phyloP scores from a whole-genome alignment of 2,329 filamentous ascomycete genomes.

The Diaporthe citriasiana region DNA sequence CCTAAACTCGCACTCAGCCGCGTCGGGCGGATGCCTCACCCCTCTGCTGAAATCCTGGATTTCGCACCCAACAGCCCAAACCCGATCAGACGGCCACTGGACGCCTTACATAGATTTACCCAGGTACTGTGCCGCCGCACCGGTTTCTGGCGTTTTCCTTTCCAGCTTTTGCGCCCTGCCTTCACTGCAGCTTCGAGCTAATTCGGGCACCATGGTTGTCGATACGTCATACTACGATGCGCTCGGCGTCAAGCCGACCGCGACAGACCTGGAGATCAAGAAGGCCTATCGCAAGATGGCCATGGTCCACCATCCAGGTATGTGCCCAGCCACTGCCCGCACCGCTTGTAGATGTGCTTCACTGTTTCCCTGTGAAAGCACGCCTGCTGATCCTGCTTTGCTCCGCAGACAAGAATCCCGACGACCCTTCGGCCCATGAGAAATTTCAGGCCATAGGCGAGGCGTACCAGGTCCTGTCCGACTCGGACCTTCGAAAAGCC shows the following conservation, averaged over 20 bases:
- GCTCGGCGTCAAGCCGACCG: constrained; percentile 86
- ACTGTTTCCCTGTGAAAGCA: not conserved
- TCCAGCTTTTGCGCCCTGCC: not conserved
- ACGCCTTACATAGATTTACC: constrained; percentile 14
- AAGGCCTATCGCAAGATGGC: constrained; percentile 96
- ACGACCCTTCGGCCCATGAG: constrained; percentile 92
- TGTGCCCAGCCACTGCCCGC: constrained; percentile 44
- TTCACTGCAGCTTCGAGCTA: constrained; percentile 6
- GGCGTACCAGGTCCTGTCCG: constrained; percentile 85
- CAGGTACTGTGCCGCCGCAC: constrained; percentile 22
- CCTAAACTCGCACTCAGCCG: constrained; percentile 26
- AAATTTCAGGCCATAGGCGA: constrained; percentile 92
- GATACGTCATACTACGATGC: constrained; percentile 92
- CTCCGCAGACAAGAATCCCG: constrained; percentile 90
- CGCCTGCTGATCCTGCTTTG: constrained; percentile 37
- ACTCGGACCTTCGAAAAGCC: constrained; percentile 86
- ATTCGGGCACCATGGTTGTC: constrained; percentile 78
- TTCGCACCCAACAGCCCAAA: constrained; percentile 14
- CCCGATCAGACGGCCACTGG: constrained; percentile 1
- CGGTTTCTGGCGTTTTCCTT: not conserved
- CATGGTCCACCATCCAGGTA: constrained; percentile 92
- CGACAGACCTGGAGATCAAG: constrained; percentile 93
- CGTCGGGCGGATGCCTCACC: constrained; percentile 11
- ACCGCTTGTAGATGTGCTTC: not conserved
- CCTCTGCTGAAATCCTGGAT: constrained; percentile 25